These are phyloP conservation scores for Globomyces pollinis-pini DNA, from an alignment of 192 early-diverging fungal species.

Conservation along the genomic window DNA sequence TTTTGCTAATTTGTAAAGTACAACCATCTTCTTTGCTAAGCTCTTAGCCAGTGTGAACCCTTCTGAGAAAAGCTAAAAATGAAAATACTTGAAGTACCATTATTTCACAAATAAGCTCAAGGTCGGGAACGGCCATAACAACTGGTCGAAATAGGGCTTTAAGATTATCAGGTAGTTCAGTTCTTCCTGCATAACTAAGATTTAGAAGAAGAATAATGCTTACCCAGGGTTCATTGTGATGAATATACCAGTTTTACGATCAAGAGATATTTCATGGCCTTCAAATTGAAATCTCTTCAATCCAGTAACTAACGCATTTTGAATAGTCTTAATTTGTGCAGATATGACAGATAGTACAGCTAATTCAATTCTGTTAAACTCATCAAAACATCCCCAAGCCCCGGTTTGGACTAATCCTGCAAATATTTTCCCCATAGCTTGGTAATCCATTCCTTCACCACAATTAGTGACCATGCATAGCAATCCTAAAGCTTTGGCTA, in stretches of 20 bases:
- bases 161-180: constrained; percentile 54
- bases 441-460: constrained; percentile 56
- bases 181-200: constrained; percentile 53
- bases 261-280: constrained; percentile 51
- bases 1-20: constrained; percentile 51
- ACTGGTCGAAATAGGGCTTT: constrained; percentile 58
- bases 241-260: constrained; percentile 48
- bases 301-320: constrained; percentile 46
- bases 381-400: constrained; percentile 60
- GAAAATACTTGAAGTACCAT: too few relatives aligned
- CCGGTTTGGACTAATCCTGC: constrained; percentile 55
- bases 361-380: constrained; percentile 56
- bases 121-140: constrained; percentile 54
- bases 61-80: constrained; percentile 68
- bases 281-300: constrained; percentile 53
- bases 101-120: constrained; percentile 57
- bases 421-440: constrained; percentile 58
- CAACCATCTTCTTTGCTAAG: constrained; percentile 64
- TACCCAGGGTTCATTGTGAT: constrained; percentile 60
- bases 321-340: constrained; percentile 54
- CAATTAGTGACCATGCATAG: constrained; percentile 59
- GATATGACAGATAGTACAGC: constrained; percentile 57
- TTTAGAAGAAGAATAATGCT: too few relatives aligned
- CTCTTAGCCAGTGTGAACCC: constrained; percentile 66
- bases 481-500: constrained; percentile 51